A percentile compares a stretch with the other conserved stretches of the same genome.
These are phyloP conservation scores for Abortiporus biennis DNA, from an alignment of 1,284 basidiomycete genomes.

Conservation along the genomic window DNA sequence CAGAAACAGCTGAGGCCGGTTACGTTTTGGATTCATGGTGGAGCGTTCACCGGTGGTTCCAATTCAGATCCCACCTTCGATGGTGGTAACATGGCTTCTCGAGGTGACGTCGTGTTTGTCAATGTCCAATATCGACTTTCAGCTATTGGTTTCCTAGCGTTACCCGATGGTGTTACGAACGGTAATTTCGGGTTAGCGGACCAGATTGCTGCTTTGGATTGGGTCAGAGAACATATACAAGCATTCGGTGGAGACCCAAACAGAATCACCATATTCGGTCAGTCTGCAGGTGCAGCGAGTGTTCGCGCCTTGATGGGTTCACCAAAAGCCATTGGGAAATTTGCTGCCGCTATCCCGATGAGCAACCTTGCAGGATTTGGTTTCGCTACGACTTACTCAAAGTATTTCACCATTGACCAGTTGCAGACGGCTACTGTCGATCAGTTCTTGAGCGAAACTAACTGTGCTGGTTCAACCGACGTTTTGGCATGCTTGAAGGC, in stretches of 20 bases:
- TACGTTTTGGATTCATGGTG: constrained; percentile 40
- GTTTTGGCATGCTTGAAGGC: constrained; percentile 27
- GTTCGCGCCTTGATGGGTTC: constrained; percentile 37
- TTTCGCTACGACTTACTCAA: constrained; percentile 35
- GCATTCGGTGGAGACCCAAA: constrained; percentile 31
- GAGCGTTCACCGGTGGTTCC: constrained; percentile 37
- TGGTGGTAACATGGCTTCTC: constrained; percentile 30
- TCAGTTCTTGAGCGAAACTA: constrained; percentile 28
- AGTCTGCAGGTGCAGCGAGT: constrained; percentile 32
- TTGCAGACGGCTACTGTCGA: constrained; percentile 25
- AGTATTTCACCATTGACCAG: constrained; percentile 31
- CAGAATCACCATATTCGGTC: constrained; percentile 33
- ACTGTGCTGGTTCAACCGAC: constrained; percentile 23
- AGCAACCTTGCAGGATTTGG: constrained; percentile 42
- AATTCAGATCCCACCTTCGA: constrained; percentile 21
- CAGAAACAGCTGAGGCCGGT: constrained; percentile 30
- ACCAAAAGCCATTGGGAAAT: constrained; percentile 36
- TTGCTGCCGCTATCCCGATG: constrained; percentile 39
- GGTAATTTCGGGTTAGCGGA: constrained; percentile 38
- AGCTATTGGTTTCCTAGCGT: constrained; percentile 35
- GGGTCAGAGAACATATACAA: constrained; percentile 29
- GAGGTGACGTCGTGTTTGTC: constrained; percentile 40
- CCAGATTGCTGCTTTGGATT: constrained; percentile 30
- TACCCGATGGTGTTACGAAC: constrained; percentile 30
- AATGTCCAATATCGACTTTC: constrained; percentile 41